A percentile compares a stretch with the other conserved stretches of the same genome.
Evolutionary conservation across 306 rosid genomes (phyloP).

Genomic region (Argentina anserina): DNA sequence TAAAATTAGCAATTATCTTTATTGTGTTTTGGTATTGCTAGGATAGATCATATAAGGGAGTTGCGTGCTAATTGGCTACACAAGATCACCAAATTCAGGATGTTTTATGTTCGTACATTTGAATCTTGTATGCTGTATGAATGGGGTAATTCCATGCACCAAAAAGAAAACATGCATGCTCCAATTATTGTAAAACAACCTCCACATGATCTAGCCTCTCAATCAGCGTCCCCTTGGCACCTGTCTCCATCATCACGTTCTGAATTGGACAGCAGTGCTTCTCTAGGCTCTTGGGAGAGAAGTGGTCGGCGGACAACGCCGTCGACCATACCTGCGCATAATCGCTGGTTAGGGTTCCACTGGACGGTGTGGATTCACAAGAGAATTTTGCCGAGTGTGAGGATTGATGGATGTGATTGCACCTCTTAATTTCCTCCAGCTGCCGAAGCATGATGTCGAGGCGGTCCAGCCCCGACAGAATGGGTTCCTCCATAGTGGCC

Average conservation of each 20-base stretch:
- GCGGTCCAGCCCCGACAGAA: conserved; percentile 63
- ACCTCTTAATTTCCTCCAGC: conserved; percentile 42
- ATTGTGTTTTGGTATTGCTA: too few relatives aligned
- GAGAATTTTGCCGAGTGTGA: conserved; percentile 33
- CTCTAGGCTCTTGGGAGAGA: conserved; percentile 68
- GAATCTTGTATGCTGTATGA: too few relatives aligned
- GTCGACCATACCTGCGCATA: conserved; percentile 28
- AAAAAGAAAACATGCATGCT: too few relatives aligned
- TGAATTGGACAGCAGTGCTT: conserved; percentile 85
- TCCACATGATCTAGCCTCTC: conserved; percentile 68
- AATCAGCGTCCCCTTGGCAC: conserved; percentile 62
- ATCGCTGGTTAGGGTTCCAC: conserved; percentile 38
- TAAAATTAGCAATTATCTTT: too few relatives aligned
- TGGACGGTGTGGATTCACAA: conserved; percentile 27
- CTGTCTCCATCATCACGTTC: conserved; percentile 52
- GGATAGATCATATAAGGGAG: too few relatives aligned
- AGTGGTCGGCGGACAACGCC: conserved; percentile 16
- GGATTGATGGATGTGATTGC: background rate
- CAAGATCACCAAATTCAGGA: too few relatives aligned
- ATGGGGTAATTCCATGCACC: too few relatives aligned
- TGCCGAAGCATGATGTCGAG: conserved; percentile 57
- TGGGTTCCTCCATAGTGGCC: conserved; percentile 39
- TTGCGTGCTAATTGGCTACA: too few relatives aligned
- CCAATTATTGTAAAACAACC: too few relatives aligned
- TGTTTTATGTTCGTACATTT: too few relatives aligned